Base-by-base conservation (phyloP, 345 rosid species). In the Eucalyptus fibrosa region DNA sequence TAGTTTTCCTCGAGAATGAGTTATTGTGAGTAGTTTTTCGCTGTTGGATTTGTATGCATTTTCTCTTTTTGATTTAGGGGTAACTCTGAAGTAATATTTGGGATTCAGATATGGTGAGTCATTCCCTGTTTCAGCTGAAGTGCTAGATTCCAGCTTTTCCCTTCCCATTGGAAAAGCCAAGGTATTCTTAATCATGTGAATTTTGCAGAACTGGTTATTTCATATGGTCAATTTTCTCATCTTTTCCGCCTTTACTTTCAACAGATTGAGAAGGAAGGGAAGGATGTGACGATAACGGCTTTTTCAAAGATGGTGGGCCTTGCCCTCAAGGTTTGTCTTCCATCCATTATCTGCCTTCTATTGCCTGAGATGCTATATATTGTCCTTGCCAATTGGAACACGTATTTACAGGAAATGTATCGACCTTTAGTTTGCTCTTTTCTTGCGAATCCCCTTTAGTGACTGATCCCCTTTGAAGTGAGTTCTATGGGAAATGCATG, bases 1-100 rank as follows among this genome's bases (percentile, higher is more conserved):
- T 98, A 90, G 97, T 97, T 91, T 98, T 98, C 94, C 99, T 97
- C 44, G 99, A 98, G 93, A 98, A 98, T 90, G 99, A 98, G 93
- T 91, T 98, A 88, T 91, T 98, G 99, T 97, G 92, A 94, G 99
- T 93, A 88, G 91, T 87, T 87, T 11, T 86, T 42, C 2, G 9
- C 82, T 50, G 30, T 21, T 72, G 88, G 50, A 65, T 17, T 69
- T 32, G 40, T 53, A 40, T 26, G 14, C 37, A n/a, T 56, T 69
- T n/a, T 86, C 77, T 60, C 82, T 88, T 60, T 69, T 55, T 59
- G 51, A 24, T 88, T 30, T 87, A 19, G 55, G 50, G 45, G 45
- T 49, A 47, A 12, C 62, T 23, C n/a, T 85, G 89, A 88, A 47
- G 55, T 67, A 18, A 50, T 85, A 91, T 65, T 42, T 72, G 34